Evolutionary conservation across 2,329 filamentous ascomycete species (phyloP).

Genomic region (Exophiala xenobiotica): DNA sequence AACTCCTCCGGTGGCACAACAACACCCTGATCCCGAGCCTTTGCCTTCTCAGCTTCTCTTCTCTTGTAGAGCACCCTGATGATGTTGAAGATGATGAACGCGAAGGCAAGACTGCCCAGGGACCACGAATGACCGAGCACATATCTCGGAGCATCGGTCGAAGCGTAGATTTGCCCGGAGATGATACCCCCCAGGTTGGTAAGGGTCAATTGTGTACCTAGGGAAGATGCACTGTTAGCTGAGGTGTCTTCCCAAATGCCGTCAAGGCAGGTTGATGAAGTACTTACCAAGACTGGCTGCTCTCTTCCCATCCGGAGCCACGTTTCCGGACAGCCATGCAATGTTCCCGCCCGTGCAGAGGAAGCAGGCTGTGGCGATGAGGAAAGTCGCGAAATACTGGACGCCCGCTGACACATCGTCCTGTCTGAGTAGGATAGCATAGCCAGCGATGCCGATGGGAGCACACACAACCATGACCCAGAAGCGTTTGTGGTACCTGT

Average conservation of each 20-base stretch:
- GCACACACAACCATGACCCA: constrained; percentile 38
- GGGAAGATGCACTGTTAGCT: neutral
- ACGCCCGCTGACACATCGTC: constrained; percentile 28
- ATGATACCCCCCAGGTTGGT: constrained; percentile 49
- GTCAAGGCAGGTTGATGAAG: neutral
- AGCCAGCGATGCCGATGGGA: constrained; percentile 36
- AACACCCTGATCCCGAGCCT: constrained; percentile 15
- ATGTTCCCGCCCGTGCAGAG: constrained; percentile 35
- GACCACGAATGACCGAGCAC: constrained; percentile 24
- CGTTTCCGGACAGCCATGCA: constrained; percentile 35
- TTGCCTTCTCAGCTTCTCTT: constrained; percentile 15
- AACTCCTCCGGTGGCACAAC: constrained; percentile 20
- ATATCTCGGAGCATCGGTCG: constrained; percentile 21
- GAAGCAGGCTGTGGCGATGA: constrained; percentile 35
- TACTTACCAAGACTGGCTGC: constrained; percentile 39
- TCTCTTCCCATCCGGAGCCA: constrained; percentile 34
- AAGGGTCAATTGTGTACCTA: constrained; percentile 21
- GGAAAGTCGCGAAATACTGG: constrained; percentile 34
- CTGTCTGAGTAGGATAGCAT: constrained; percentile 35
- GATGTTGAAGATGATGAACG: constrained; percentile 20
- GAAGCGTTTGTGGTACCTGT: constrained; percentile 36
- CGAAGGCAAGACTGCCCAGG: constrained; percentile 18
- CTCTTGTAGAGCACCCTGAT: constrained; percentile 17
- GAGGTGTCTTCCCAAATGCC: neutral
- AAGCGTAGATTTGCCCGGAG: constrained; percentile 25